Base-by-base conservation (phyloP, 768 basidiomycete genomes). In the Atractiella rhizophila region DNA sequence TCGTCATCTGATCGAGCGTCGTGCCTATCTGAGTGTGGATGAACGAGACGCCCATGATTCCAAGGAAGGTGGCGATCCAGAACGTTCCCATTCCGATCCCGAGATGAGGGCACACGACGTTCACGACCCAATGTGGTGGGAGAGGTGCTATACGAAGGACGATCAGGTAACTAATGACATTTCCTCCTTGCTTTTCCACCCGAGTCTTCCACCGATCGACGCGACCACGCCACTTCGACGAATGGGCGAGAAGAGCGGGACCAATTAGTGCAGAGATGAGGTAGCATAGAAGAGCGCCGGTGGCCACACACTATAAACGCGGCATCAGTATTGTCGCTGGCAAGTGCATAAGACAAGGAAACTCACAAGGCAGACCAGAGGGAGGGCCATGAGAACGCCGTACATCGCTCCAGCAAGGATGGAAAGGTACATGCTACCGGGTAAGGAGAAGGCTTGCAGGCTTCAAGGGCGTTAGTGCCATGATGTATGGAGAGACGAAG, bases 361-460 rank as follows among this genome's bases (percentile, higher is more conserved):
- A 56, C 62, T 51, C 37, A 64, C 63, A n/a, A 74, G 68, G 52
- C 86, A 94, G 9, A 77, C 77, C n/a, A 96, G 68, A 4, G 79
- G 76, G 4, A 94, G 66, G 0, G 86, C 86, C 10, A 72, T 62
- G 2, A 78, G 60, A 23, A 88, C 74, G 28, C 86, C 86, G 74
- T 83, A 96, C 4, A 91, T 77, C 1, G 88, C 88, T 26, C 88
- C 88, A 16, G 79, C 85, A 11, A 94, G 71, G 53, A 96, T 91
- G 39, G 83, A 83, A 35, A 96, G 70, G 56, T 96, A 96, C 85
- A 96, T 88, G 31, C 83, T 88, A 1, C 86, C 86, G 0, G 88
- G 86, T 12, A 94, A 67, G 6, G 85, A 86, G 61, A 94, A 96
- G 0, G 83, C 82, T 65, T 96, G 86, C 6, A 94, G 66, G 61